Base-by-base conservation (phyloP, 1,139 yeast genomes). In the Yarrowia galli region DNA sequence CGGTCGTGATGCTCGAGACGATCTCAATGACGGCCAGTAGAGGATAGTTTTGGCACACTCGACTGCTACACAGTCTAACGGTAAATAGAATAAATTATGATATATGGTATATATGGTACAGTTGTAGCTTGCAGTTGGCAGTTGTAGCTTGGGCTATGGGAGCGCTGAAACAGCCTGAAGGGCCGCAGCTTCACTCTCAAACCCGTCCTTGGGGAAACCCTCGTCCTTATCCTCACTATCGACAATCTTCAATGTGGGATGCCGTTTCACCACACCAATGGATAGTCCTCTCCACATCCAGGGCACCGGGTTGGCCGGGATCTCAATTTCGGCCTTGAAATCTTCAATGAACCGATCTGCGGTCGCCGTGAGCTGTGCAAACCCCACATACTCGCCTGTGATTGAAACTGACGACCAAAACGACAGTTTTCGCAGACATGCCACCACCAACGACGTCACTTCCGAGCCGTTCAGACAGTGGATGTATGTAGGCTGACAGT, bases 401-500 rank as follows among this genome's bases (percentile, higher is more conserved):
- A 95, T 92, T 0, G 97, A 88, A 9, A 92, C 92, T 20, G 91
- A 85, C 12, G 96, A 89, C 99, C 99, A 95, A 73, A 89, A 87
- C 51, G 92, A 91, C 43, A 91, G 80, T 74, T 91, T 91, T 40
- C 99, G 80, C 54, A 92, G 80, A 75, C 98, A 92, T 9, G 98
- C 98, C 45, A 93, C 84, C 2, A 92, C 86, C 65, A 95, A 81
- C 42, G 96, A 87, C 0, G 97, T 90, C 1, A 91, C 90, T 72
- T 92, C 95, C 9, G 96, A 92, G 0, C 98, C 98, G 75, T 91
- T 93, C 35, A 89, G 80, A 77, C 98, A 93, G 76, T 93, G 97
- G 4, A 95, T 78, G 75, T 90, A 93, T 12, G 90, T 81, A 0
- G 98, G 97, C 15, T 88, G 85, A 72, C 83, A 80, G 53, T 84